Percentiles rank a stretch among this genome's conserved stretches.
Evolutionary conservation across 768 basidiomycete genomes (phyloP).

Genomic region (Trametes punicea): DNA sequence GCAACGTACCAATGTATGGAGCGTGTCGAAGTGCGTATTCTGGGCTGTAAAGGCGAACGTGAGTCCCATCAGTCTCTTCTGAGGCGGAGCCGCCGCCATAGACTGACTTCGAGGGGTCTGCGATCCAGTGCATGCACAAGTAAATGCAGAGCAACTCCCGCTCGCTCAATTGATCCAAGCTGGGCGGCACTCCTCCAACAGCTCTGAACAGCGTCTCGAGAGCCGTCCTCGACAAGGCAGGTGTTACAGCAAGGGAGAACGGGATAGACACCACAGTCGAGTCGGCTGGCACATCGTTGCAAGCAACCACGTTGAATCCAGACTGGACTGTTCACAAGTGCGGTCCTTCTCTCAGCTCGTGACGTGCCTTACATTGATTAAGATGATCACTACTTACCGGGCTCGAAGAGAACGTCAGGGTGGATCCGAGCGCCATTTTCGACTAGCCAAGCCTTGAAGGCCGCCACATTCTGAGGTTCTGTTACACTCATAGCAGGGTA

Average conservation of each 20-base stretch:
- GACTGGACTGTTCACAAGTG: slow-evolving; percentile 17
- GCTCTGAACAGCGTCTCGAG: slow-evolving; percentile 39
- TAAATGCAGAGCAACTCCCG: slow-evolving; percentile 70
- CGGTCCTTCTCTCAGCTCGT: slow-evolving; percentile 2
- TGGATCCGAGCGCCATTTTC: slow-evolving; percentile 51
- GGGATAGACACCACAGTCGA: slow-evolving; percentile 64
- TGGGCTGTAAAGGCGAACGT: slow-evolving; percentile 3
- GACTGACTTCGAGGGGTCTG: slow-evolving; percentile 33
- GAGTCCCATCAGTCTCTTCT: slow-evolving; percentile 4
- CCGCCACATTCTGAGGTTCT: slow-evolving; percentile 22
- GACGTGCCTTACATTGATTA: background rate
- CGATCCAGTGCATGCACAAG: slow-evolving; percentile 60
- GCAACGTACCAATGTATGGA: slow-evolving; percentile 69
- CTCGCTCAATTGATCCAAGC: slow-evolving; percentile 47
- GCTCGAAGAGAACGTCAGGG: slow-evolving; percentile 38
- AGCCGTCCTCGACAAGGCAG: slow-evolving; percentile 42
- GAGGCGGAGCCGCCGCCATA: background rate
- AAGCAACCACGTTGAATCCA: slow-evolving; percentile 53
- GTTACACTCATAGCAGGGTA: background rate
- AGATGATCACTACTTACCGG: slow-evolving; percentile 39
- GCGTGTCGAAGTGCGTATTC: slow-evolving; percentile 36
- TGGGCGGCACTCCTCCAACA: slow-evolving; percentile 8
- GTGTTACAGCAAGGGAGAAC: slow-evolving; percentile 60
- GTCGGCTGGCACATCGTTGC: slow-evolving; percentile 45
- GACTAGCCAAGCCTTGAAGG: slow-evolving; percentile 50